phyloP scores from a whole-genome alignment of 1,284 basidiomycete genomes.

The Leccinum pseudoinsigne region DNA sequence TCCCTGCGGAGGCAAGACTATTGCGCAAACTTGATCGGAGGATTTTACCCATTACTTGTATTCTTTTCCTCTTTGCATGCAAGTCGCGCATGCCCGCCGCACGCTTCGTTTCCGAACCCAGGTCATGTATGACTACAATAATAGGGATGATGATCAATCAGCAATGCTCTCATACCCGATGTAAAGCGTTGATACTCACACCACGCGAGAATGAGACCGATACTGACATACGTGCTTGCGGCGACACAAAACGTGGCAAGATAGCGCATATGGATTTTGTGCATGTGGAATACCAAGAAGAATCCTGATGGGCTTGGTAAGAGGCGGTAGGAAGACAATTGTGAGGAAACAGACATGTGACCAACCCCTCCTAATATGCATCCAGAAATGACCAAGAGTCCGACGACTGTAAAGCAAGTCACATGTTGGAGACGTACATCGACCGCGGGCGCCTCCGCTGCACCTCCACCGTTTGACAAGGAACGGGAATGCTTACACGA shows the following conservation, averaged over 20 bases:
- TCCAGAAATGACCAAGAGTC: conserved; percentile 55
- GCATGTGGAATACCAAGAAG: conserved; percentile 32
- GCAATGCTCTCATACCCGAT: background rate
- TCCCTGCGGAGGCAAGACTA: too few relatives aligned
- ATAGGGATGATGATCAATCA: background rate
- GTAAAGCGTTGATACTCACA: conserved; percentile 44
- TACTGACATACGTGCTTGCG: conserved; percentile 66
- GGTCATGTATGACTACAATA: conserved; percentile 56
- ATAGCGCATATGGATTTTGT: conserved; percentile 52
- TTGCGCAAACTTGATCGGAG: too few relatives aligned
- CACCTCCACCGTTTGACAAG: background rate
- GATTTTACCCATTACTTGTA: too few relatives aligned
- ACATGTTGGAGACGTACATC: background rate
- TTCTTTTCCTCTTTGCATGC: too few relatives aligned
- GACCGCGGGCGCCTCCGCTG: conserved; percentile 2
- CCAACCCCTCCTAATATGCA: conserved; percentile 59
- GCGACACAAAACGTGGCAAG: conserved; percentile 72
- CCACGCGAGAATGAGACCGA: conserved; percentile 71
- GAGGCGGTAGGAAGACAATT: background rate
- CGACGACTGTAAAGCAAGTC: conserved; percentile 45
- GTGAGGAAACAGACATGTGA: conserved; percentile 40
- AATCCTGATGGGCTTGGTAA: conserved; percentile 1
- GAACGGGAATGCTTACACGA: background rate
- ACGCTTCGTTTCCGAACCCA: too few relatives aligned
- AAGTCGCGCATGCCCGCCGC: too few relatives aligned